phyloP scores from a whole-genome alignment of 441 rosid species.

The Erodium trifolium region DNA sequence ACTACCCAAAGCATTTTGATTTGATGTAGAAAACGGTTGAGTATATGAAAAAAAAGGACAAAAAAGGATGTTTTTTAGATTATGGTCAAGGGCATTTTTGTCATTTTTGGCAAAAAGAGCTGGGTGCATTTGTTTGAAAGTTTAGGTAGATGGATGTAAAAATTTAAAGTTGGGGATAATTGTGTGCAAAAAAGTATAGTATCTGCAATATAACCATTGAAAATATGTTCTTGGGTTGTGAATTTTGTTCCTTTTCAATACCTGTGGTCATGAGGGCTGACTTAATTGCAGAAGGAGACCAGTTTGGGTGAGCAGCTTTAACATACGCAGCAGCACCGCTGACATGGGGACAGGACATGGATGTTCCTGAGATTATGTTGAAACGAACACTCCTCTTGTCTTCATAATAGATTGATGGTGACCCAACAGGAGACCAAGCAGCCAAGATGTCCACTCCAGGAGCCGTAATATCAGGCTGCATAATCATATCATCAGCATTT shows the following conservation, averaged over 20 bases:
- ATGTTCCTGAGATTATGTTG: slow-evolving; percentile 33
- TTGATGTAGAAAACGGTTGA: too few relatives aligned
- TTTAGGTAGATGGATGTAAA: too few relatives aligned
- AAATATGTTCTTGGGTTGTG: neutral
- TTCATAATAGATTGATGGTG: slow-evolving; percentile 17
- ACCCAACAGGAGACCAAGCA: slow-evolving; percentile 28
- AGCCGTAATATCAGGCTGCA: slow-evolving; percentile 48
- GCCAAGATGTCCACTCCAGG: slow-evolving; percentile 45
- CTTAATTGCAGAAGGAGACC: slow-evolving; percentile 33
- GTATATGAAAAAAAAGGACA: too few relatives aligned
- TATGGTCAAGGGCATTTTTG: too few relatives aligned
- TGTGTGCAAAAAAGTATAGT: too few relatives aligned
- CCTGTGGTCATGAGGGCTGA: slow-evolving; percentile 41
- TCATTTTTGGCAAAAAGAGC: too few relatives aligned
- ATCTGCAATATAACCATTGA: too few relatives aligned
- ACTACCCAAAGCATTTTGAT: too few relatives aligned
- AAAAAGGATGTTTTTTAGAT: too few relatives aligned
- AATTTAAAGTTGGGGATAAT: too few relatives aligned
- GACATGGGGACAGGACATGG: slow-evolving; percentile 36
- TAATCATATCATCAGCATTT: slow-evolving; percentile 1
- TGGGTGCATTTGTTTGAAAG: too few relatives aligned
- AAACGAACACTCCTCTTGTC: slow-evolving; percentile 23
- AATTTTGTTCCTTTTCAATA: slow-evolving; percentile 2
- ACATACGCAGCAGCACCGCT: slow-evolving; percentile 31
- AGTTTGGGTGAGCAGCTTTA: slow-evolving; percentile 31